Evolutionary conservation across 2,329 filamentous ascomycete species (phyloP), one percentile per base, ranked within the genome.

Genomic region (Beauveria sp.): DNA sequence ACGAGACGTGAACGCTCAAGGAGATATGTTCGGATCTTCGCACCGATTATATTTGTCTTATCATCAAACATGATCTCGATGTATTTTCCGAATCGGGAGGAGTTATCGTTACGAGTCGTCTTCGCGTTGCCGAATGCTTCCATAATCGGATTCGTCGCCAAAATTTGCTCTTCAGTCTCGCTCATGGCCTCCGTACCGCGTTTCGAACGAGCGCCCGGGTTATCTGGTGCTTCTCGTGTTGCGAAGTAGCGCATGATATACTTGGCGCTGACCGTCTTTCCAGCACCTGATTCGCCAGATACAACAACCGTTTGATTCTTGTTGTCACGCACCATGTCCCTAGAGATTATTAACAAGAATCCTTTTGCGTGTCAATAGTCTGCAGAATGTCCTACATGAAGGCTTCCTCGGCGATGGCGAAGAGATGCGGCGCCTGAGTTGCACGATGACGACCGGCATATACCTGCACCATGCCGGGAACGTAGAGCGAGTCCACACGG

Each of bases 171-270:
- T 77, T 99, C 95, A 1, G 95, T 99, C 80, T 97, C 91, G 74
- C 93, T 98, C 88, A 98, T 98, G 66, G 88, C 73, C 63, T 90
- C 89, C 69, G 86, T 80, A 64, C 91, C 90, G 71, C 83, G 83
- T 76, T 91, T 95, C 60, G 82, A 82, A 69, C 90, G 87, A 66
- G 86, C 88, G 54, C 89, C 88, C 18, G 91, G 88, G 73, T 93
- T 90, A 70, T 96, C 91, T 61, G 95, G 92, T 8, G 93, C 89
- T 76, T 97, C 95, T 84, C 95, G 88, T 49, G 95, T 99, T 65
- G 95, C 95, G 76, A 99, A 99, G 80, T 99, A 99, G 71, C 95
- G 87, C 95, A 99, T 99, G 74, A 99, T 98, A 78, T 99, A 98
- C 80, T 99, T 99, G 69, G 95, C 95, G 77, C 93, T 98, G 74